Evolutionary conservation across 2,329 filamentous ascomycete species (phyloP), one percentile per base, ranked within the genome.

Genomic region (Fusarium sp.): DNA sequence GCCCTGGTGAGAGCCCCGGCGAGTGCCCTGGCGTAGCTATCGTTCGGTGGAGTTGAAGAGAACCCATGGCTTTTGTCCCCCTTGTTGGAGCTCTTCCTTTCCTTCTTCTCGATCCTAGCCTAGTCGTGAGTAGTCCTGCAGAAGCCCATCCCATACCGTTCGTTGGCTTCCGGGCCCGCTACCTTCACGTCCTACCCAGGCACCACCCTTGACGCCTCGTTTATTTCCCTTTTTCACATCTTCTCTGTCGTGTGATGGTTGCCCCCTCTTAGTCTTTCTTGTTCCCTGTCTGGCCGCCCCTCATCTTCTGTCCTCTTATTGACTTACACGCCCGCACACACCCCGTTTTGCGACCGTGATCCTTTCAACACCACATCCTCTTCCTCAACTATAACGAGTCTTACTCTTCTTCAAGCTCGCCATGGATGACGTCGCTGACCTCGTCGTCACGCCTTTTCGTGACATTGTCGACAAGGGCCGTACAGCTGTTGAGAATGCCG

Each of bases 391-490:
- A 32, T 27, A 50, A 50, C 54, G 56, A 67, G 37, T 54, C 56
- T 65, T 43, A 37, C 62, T 30, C 50, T 30, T 30, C 27, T 2
- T 45, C 23, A 13, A 43, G 57, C 57, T 68, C 68, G 68, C 43
- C 70, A 86, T 86, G 85, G 83, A 85, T 67, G 79, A 83, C 59
- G 80, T 85, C 27, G 75, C 76, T 52, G 82, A 83, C 52, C 84
- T 90, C 54, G 85, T 89, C 41, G 80, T 89, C 32, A 82, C 83
- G 39, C 87, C 88, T 32, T 90, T 90, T 74, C 83, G 81, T 62
- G 87, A 90, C 52, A 85, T 90, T 64, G 84, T 88, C 61, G 85
- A 87, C 50, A 89, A 88, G 81, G 88, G 85, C 35, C 85, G 81
- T 37, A 68, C 76, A 13, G 88, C 88, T 0, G 76, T 86, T 57